These are phyloP conservation scores for Rhododendron henanense DNA, from an alignment of 148 eudicot genomes.

Conservation along the genomic window DNA sequence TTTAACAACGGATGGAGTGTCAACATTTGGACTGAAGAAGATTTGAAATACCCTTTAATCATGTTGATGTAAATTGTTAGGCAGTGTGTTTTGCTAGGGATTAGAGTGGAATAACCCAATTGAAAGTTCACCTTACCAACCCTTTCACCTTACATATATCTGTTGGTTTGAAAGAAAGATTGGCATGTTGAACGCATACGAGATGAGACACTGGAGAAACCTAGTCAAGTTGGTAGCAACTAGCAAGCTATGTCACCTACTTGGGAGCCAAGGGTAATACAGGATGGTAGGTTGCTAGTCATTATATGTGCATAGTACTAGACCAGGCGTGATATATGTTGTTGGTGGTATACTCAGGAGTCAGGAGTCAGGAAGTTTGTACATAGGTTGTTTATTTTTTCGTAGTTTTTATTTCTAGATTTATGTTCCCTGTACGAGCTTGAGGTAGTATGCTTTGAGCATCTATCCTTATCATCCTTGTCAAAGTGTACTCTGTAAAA, in stretches of 20 bases:
- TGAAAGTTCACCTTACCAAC: not conserved
- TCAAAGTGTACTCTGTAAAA: not conserved
- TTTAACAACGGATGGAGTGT: not conserved
- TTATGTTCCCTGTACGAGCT: not conserved
- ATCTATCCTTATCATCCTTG: not conserved
- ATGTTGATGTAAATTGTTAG: not conserved
- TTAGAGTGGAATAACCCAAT: not conserved
- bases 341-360: not conserved
- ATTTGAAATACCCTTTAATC: not conserved
- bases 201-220: not conserved
- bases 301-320: not conserved
- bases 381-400: not conserved
- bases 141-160: not conserved
- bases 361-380: not conserved
- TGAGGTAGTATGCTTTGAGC: not conserved
- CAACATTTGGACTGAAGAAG: not conserved
- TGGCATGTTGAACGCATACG: not conserved
- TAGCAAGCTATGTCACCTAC: not conserved
- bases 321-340: not conserved
- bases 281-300: not conserved
- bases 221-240: not conserved
- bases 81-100: not conserved
- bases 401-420: not conserved
- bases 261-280: not conserved
- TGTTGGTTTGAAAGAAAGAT: not conserved